Evolutionary conservation across 345 rosid genomes (phyloP).

Genomic region (Populus ilicifolia): DNA sequence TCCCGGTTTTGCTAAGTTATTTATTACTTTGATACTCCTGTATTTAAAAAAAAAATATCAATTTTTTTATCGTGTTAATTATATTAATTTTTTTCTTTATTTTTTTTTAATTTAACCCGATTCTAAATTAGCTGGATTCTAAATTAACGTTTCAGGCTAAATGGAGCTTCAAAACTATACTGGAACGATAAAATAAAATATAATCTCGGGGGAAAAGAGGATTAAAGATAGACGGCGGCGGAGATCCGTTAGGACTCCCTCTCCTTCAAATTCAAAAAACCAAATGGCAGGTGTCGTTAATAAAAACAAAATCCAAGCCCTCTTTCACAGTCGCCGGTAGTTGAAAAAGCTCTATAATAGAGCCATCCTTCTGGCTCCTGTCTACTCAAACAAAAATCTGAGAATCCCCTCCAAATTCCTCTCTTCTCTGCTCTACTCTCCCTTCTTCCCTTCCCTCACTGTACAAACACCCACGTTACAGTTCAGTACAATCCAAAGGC

Average conservation of each 20-base stretch:
- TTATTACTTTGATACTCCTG: too few relatives aligned
- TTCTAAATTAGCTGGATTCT: too few relatives aligned
- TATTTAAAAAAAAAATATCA: too few relatives aligned
- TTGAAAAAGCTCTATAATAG: background rate
- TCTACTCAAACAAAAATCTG: background rate
- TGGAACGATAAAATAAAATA: background rate
- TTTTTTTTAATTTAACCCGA: too few relatives aligned
- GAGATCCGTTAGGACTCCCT: constrained; percentile 2
- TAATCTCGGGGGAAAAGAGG: background rate
- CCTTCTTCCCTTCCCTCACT: background rate
- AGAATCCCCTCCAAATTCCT: constrained; percentile 3
- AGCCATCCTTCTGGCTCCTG: background rate
- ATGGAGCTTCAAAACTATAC: too few relatives aligned
- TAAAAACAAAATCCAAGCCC: background rate
- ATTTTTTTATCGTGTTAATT: too few relatives aligned
- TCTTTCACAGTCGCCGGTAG: background rate
- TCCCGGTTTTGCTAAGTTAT: too few relatives aligned
- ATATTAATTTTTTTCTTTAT: too few relatives aligned
- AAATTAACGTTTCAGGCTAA: too few relatives aligned
- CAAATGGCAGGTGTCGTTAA: constrained; percentile 9
- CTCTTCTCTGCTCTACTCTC: background rate
- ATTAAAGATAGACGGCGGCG: background rate
- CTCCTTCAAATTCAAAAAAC: constrained; percentile 11
- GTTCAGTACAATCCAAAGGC: background rate
- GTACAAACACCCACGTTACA: background rate